A percentile compares a stretch with the other conserved stretches of the same genome.
Evolutionary conservation across 2,329 filamentous ascomycete genomes (phyloP).

Genomic region (Penicillium sp.): DNA sequence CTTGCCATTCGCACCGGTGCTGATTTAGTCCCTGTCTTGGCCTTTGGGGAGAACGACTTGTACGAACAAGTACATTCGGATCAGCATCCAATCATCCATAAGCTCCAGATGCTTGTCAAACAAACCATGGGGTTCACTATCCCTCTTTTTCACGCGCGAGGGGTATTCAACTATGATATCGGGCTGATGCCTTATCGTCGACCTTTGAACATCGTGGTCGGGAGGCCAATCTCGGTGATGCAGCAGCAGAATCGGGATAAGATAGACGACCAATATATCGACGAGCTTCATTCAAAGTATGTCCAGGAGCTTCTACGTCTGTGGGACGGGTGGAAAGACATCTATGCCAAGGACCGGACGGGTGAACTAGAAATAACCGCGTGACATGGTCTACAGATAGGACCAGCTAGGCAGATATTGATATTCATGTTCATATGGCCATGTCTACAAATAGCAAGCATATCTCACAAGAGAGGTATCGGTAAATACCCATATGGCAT

Average conservation of each 20-base stretch:
- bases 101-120: constrained; percentile 78
- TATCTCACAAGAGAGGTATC: too few species aligned
- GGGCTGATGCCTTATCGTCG: constrained; percentile 91
- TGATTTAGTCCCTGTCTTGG: constrained; percentile 85
- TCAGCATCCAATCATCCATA: constrained; percentile 74
- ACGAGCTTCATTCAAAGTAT: constrained; percentile 76
- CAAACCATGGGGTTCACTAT: constrained; percentile 87
- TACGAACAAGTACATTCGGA: constrained; percentile 84
- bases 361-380: constrained; percentile 47
- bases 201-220: constrained; percentile 85
- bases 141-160: constrained; percentile 82
- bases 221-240: constrained; percentile 71
- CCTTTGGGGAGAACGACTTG: constrained; percentile 92
- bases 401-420: too few species aligned
- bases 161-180: constrained; percentile 96
- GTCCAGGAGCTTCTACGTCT: constrained; percentile 56
- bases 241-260: constrained; percentile 55
- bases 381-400: constrained; percentile 19
- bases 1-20: constrained; percentile 89
- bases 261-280: constrained; percentile 71
- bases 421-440: constrained; percentile 4
- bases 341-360: constrained; percentile 44
- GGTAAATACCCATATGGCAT: constrained; percentile 4
- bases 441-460: too few species aligned
- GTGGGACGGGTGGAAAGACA: constrained; percentile 49